Percentiles rank a stretch among this genome's conserved stretches.
Conservation (phyloP, 2,329 filamentous ascomycete genomes). For the Cercospora sp. region DNA sequence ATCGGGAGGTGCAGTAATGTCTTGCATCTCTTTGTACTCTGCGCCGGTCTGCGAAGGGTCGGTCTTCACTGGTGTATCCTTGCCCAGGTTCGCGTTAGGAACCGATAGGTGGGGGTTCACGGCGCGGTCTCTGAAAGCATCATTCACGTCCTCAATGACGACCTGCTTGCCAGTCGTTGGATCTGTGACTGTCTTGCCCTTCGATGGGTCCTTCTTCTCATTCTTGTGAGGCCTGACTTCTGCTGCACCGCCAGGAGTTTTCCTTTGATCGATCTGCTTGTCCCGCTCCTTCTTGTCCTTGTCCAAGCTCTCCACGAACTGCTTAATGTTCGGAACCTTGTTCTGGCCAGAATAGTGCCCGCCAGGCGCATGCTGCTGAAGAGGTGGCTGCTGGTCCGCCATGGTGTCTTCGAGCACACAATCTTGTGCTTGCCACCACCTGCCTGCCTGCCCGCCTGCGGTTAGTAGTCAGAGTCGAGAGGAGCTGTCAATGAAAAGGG, state of each 20-base stretch:
- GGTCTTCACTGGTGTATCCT: slow-evolving; percentile 70
- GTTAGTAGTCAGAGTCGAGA: neutral
- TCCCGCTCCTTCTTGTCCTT: slow-evolving; percentile 75
- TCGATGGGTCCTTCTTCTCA: slow-evolving; percentile 47
- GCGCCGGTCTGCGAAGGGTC: slow-evolving; percentile 68
- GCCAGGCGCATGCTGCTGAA: slow-evolving; percentile 43
- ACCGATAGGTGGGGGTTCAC: slow-evolving; percentile 77
- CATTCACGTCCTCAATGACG: slow-evolving; percentile 77
- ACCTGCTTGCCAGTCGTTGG: slow-evolving; percentile 85
- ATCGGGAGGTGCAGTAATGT: slow-evolving; percentile 86
- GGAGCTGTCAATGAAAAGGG: neutral
- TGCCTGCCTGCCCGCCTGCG: neutral
- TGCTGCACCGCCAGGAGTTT: slow-evolving; percentile 35
- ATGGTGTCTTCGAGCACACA: slow-evolving; percentile 3
- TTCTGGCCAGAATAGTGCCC: slow-evolving; percentile 79
- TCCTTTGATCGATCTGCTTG: slow-evolving; percentile 61
- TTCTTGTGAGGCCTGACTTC: slow-evolving; percentile 51
- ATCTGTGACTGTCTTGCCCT: slow-evolving; percentile 70
- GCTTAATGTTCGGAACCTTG: slow-evolving; percentile 81
- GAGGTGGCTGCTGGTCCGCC: slow-evolving; percentile 17
- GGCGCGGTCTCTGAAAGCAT: slow-evolving; percentile 67
- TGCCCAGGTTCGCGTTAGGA: slow-evolving; percentile 84
- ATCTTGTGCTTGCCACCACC: neutral
- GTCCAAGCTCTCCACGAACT: slow-evolving; percentile 79
- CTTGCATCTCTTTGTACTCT: slow-evolving; percentile 82